Evolutionary conservation across 495 filamentous ascomycete genomes (phyloP).

Genomic region (Podospora australis): DNA sequence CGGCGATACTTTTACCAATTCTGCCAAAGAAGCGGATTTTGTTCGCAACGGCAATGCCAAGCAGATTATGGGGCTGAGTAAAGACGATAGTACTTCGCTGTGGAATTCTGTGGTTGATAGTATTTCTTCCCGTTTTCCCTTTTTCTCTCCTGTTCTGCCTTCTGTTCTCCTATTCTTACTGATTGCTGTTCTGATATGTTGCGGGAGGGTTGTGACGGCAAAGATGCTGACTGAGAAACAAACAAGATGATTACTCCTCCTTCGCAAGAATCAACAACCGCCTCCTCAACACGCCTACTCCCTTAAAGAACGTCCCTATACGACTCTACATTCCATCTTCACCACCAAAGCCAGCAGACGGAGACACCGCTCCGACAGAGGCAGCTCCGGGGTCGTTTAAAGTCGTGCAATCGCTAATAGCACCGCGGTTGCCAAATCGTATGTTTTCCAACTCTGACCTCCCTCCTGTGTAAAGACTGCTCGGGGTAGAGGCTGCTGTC

Average conservation of each 20-base stretch:
- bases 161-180: neutral
- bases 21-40: slow-evolving; percentile 87
- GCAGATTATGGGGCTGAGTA: slow-evolving; percentile 85
- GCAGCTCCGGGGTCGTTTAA: slow-evolving; percentile 46
- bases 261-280: slow-evolving; percentile 71
- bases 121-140: slow-evolving; percentile 31
- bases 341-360: slow-evolving; percentile 24
- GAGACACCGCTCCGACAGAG: neutral
- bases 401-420: slow-evolving; percentile 62
- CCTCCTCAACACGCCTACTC: slow-evolving; percentile 68
- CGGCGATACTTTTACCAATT: slow-evolving; percentile 86
- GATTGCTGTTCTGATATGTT: neutral
- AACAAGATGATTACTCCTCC: slow-evolving; percentile 62
- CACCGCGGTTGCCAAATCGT: slow-evolving; percentile 40
- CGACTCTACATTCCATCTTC: slow-evolving; percentile 82
- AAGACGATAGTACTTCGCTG: slow-evolving; percentile 76
- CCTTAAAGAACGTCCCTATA: slow-evolving; percentile 74
- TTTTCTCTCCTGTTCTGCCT: neutral
- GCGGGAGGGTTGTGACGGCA: too few species aligned
- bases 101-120: slow-evolving; percentile 81
- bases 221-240: too few species aligned
- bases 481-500: too few species aligned
- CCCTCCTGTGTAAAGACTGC: neutral
- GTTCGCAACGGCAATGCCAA: slow-evolving; percentile 86
- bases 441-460: slow-evolving; percentile 10